Conservation (phyloP, 176 grass and related monocot genomes). For the Musa beccarii region DNA sequence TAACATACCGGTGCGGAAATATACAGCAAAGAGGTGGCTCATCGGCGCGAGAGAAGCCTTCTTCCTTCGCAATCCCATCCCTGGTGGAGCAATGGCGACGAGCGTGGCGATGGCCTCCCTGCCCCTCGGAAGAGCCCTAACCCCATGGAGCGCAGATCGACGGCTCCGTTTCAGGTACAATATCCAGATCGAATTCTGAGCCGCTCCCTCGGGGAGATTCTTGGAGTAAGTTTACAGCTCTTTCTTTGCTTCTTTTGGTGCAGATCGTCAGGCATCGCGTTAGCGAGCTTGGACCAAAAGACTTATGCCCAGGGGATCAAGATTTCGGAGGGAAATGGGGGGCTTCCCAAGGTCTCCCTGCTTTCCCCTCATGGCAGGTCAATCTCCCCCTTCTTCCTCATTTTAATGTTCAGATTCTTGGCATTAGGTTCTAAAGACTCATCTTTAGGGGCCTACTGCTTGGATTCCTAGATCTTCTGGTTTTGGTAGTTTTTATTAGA, state of each 20-base stretch:
- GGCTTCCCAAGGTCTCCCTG: constrained; percentile 61
- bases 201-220: neutral
- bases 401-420: neutral
- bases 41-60: neutral
- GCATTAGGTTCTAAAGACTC: neutral
- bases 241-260: constrained; percentile 3
- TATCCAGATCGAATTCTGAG: neutral
- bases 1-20: too few species aligned
- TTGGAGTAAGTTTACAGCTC: neutral
- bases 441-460: neutral
- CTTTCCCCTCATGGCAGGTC: constrained; percentile 72
- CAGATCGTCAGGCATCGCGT: constrained; percentile 49
- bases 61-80: neutral
- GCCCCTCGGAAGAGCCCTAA: neutral
- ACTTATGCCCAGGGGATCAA: constrained; percentile 49
- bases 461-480: neutral
- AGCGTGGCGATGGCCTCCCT: neutral
- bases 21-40: neutral
- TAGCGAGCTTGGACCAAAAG: constrained; percentile 53
- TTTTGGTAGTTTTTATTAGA: neutral
- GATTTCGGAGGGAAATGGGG: constrained; percentile 71
- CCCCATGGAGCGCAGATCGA: neutral
- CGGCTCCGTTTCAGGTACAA: neutral
- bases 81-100: neutral
- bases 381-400: neutral